These are phyloP conservation scores for Magnusiomyces sp. DNA, from an alignment of 1,139 yeast species.

Conservation along the genomic window DNA sequence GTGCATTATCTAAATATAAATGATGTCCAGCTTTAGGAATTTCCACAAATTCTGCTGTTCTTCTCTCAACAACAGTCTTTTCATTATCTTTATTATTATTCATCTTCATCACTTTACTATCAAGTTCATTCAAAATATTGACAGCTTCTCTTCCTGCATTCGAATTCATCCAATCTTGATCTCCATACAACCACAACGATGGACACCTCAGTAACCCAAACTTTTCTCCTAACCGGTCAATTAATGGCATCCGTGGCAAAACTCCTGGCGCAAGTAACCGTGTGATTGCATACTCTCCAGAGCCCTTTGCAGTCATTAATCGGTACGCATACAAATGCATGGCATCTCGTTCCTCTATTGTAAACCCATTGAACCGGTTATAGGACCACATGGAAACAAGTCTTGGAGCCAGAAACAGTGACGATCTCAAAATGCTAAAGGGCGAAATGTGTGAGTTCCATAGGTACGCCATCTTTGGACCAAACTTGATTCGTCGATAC, in stretches of 20 bases:
- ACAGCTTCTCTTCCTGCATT: slow-evolving; percentile 57
- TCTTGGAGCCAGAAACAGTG: slow-evolving; percentile 25
- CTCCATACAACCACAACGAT: slow-evolving; percentile 63
- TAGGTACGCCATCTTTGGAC: slow-evolving; percentile 15
- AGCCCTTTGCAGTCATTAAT: slow-evolving; percentile 50
- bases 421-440: slow-evolving; percentile 20
- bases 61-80: slow-evolving; percentile 2
- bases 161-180: slow-evolving; percentile 78
- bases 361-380: slow-evolving; percentile 22
- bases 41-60: slow-evolving; percentile 35
- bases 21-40: slow-evolving; percentile 68
- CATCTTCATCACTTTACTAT: neutral
- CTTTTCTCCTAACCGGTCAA: slow-evolving; percentile 45
- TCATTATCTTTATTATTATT: neutral
- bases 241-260: slow-evolving; percentile 66
- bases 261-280: slow-evolving; percentile 64
- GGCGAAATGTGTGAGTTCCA: slow-evolving; percentile 27
- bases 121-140: slow-evolving; percentile 32
- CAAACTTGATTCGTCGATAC: neutral
- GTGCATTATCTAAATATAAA: slow-evolving; percentile 64
- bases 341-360: slow-evolving; percentile 17
- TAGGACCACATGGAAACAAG: slow-evolving; percentile 24
- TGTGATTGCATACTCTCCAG: slow-evolving; percentile 59
- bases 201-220: slow-evolving; percentile 32
- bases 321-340: slow-evolving; percentile 53